Evolutionary conservation across 2,329 filamentous ascomycete genomes (phyloP).

Genomic region (Beauveria bassiana): DNA sequence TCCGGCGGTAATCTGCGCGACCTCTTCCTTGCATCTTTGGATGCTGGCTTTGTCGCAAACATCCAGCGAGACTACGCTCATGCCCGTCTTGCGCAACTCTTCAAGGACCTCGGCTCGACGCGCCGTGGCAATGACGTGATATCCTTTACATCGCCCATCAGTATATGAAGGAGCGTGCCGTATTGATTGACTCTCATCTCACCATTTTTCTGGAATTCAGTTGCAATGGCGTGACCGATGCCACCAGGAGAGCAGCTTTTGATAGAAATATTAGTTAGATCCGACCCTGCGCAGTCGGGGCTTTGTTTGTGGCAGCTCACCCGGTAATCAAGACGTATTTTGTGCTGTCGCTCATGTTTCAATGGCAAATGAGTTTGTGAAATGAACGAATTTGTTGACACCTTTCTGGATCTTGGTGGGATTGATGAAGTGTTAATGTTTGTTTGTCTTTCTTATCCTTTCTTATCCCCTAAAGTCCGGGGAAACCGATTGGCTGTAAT

Average conservation of each 20-base stretch:
- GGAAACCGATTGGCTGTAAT: neutral
- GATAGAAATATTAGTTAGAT: neutral
- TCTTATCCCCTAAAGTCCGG: neutral
- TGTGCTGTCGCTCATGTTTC: conserved; percentile 16
- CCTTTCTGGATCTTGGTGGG: neutral
- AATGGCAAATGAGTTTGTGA: neutral
- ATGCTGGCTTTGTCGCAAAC: conserved; percentile 46
- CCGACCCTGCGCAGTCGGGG: neutral
- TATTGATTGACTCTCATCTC: conserved; percentile 2
- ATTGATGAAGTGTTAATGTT: neutral
- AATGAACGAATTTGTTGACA: neutral
- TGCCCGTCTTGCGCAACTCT: conserved; percentile 37
- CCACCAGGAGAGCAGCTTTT: conserved; percentile 52
- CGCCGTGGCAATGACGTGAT: conserved; percentile 50
- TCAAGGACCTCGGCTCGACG: conserved; percentile 40
- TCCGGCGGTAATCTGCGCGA: conserved; percentile 40
- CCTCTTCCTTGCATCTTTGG: conserved; percentile 36
- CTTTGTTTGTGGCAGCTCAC: conserved; percentile 21
- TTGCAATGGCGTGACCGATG: conserved; percentile 47
- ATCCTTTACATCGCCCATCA: conserved; percentile 26
- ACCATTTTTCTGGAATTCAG: conserved; percentile 18
- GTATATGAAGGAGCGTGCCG: conserved; percentile 5
- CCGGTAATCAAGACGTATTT: conserved; percentile 44
- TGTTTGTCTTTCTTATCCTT: neutral
- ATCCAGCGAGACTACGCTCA: conserved; percentile 44